Evolutionary conservation across 805 yeast genomes (phyloP).

Genomic region (Cyberlindnera bimundalis): DNA sequence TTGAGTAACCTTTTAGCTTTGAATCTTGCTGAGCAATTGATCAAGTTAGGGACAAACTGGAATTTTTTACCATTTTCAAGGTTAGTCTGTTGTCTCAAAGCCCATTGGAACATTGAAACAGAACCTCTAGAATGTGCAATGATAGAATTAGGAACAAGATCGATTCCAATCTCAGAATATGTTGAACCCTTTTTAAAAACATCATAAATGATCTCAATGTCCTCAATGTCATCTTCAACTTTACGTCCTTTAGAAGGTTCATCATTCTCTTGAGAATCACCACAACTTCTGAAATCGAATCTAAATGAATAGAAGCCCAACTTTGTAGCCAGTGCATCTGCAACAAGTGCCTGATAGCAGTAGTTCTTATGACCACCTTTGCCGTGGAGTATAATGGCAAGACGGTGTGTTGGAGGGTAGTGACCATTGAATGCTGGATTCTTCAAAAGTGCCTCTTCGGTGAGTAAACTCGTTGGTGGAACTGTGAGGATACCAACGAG

Average conservation of each 20-base stretch:
- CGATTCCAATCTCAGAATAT: conserved; percentile 32
- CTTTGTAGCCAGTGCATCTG: conserved; percentile 52
- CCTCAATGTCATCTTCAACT: conserved; percentile 63
- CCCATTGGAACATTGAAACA: conserved; percentile 74
- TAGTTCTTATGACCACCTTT: conserved; percentile 81
- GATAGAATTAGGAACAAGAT: conserved; percentile 50
- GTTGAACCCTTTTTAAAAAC: conserved; percentile 26
- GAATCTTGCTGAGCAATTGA: conserved; percentile 75
- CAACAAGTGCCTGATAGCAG: conserved; percentile 64
- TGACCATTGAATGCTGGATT: conserved; percentile 13
- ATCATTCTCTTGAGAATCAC: conserved; percentile 55
- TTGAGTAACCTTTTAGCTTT: conserved; percentile 27
- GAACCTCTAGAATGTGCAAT: conserved; percentile 82
- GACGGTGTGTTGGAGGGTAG: conserved; percentile 41
- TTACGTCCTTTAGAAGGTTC: conserved; percentile 46
- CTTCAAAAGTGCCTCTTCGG: conserved; percentile 18
- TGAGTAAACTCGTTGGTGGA: conserved; percentile 29
- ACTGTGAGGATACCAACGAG: conserved; percentile 35
- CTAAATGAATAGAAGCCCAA: conserved; percentile 65
- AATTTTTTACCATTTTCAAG: conserved; percentile 33
- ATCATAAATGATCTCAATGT: conserved; percentile 48
- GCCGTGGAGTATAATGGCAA: conserved; percentile 75
- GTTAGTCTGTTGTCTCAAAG: conserved; percentile 40
- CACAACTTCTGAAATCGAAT: conserved; percentile 85
- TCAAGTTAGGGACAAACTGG: conserved; percentile 55